phyloP scores from a whole-genome alignment of 305 asterid genomes.

The Solanum hybrid region DNA sequence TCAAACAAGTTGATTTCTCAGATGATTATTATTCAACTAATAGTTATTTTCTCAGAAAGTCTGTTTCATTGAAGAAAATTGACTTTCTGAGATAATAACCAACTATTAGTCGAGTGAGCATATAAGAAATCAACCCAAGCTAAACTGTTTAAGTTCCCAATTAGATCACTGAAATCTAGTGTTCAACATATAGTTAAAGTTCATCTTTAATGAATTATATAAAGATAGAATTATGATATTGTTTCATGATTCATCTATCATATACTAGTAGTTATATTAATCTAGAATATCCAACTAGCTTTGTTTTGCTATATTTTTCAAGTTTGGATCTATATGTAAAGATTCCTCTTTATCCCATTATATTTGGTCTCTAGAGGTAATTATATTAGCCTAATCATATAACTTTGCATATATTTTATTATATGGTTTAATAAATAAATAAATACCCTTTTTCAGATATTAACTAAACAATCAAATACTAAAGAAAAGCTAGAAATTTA shows the following conservation, averaged over 20 bases:
- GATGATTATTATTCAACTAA: background rate
- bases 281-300: background rate
- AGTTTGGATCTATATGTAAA: background rate
- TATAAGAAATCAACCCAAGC: background rate
- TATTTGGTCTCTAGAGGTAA: background rate
- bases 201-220: background rate
- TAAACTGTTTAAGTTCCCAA: background rate
- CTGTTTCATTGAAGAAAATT: background rate
- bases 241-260: background rate
- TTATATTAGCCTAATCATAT: background rate
- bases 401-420: background rate
- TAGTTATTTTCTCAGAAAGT: background rate
- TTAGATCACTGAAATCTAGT: background rate
- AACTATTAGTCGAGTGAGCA: background rate
- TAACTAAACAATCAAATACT: background rate
- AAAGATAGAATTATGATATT: background rate
- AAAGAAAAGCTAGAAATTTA: background rate
- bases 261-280: background rate
- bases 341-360: background rate
- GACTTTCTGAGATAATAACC: background rate
- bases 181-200: background rate
- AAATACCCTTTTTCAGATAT: background rate
- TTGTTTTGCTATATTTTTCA: background rate
- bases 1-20: background rate
- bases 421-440: background rate